phyloP scores from a whole-genome alignment of 2,329 filamentous ascomycete species.

The Bipolaris victoriae region DNA sequence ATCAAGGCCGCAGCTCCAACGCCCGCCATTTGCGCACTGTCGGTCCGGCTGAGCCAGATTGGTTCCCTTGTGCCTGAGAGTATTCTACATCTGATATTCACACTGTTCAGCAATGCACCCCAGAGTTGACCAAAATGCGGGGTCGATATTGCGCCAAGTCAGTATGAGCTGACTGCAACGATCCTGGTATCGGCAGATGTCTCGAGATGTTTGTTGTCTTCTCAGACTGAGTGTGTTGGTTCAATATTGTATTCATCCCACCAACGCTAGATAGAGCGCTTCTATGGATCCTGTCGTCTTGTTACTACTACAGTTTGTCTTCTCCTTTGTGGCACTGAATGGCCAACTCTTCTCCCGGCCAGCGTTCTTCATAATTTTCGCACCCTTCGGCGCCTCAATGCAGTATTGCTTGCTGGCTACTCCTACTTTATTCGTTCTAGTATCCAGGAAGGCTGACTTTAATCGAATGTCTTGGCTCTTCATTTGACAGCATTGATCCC shows the following conservation, averaged over 20 bases:
- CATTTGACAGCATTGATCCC: background rate
- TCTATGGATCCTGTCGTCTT: too few species aligned
- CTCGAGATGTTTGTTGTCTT: background rate
- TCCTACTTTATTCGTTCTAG: background rate
- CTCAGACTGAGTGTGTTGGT: background rate
- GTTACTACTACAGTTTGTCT: too few species aligned
- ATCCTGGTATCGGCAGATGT: background rate
- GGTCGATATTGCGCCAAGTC: background rate
- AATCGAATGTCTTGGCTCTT: background rate
- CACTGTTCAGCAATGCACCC: background rate
- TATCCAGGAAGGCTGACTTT: background rate
- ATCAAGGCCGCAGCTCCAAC: slow-evolving; percentile 15
- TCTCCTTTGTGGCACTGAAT: too few species aligned
- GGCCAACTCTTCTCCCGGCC: too few species aligned
- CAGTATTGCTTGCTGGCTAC: too few species aligned
- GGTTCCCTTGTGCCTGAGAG: background rate
- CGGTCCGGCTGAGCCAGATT: slow-evolving; percentile 7
- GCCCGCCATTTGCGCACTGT: background rate
- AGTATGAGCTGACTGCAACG: background rate
- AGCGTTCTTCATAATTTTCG: too few species aligned
- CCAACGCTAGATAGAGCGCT: too few species aligned
- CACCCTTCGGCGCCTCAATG: too few species aligned
- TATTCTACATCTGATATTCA: too few species aligned
- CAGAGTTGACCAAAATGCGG: background rate
- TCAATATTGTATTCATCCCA: background rate